These are phyloP conservation scores for Metschnikowia peoriensis DNA, from an alignment of 805 yeast genomes.

Conservation along the genomic window DNA sequence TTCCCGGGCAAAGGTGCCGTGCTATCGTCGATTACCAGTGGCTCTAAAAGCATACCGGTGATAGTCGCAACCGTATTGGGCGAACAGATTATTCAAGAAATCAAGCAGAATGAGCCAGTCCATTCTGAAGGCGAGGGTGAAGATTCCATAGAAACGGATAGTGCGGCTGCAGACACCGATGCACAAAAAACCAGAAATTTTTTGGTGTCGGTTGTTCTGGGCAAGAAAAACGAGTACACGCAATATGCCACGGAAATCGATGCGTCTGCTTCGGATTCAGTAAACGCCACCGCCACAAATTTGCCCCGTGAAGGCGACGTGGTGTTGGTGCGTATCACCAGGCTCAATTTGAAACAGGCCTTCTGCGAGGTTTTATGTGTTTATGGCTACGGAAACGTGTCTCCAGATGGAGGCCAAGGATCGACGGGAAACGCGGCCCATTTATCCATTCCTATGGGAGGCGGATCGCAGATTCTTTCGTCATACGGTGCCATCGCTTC, in stretches of 20 bases:
- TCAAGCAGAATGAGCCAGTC: slow-evolving; percentile 6
- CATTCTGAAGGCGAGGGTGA: neutral
- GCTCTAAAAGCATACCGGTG: slow-evolving; percentile 40
- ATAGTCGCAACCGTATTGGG: slow-evolving; percentile 66
- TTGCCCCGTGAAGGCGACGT: slow-evolving; percentile 83
- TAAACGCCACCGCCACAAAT: slow-evolving; percentile 37
- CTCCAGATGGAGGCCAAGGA: slow-evolving; percentile 67
- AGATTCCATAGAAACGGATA: slow-evolving; percentile 12
- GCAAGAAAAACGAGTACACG: slow-evolving; percentile 24
- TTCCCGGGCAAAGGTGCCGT: slow-evolving; percentile 67
- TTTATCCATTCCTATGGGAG: slow-evolving; percentile 43
- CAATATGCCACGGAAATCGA: slow-evolving; percentile 24
- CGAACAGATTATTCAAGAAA: slow-evolving; percentile 37
- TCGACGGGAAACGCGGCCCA: slow-evolving; percentile 47
- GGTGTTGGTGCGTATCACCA: slow-evolving; percentile 73
- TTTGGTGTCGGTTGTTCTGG: slow-evolving; percentile 32
- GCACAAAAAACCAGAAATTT: slow-evolving; percentile 18
- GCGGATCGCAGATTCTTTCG: slow-evolving; percentile 49
- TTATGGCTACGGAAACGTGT: slow-evolving; percentile 57
- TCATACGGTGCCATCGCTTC: slow-evolving; percentile 38
- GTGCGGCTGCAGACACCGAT: slow-evolving; percentile 8
- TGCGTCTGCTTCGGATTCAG: slow-evolving; percentile 17
- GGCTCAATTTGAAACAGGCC: slow-evolving; percentile 67
- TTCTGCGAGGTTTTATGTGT: slow-evolving; percentile 69
- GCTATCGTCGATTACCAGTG: slow-evolving; percentile 43